phyloP scores from a whole-genome alignment of 305 asterid species.

The Lippia alba region DNA sequence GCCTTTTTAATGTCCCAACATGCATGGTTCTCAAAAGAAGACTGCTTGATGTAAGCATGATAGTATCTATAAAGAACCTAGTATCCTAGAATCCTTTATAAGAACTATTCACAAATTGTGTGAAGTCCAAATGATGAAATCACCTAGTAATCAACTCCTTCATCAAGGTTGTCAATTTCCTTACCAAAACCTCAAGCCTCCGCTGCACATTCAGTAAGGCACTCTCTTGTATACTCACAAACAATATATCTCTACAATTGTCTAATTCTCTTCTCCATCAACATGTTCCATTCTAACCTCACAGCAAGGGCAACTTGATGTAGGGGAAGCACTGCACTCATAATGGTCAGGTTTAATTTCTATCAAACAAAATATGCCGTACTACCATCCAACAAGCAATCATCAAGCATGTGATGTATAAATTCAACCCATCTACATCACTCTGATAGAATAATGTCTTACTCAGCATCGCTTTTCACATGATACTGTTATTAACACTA shows the following conservation, averaged over 20 bases:
- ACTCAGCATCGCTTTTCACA: conserved; percentile 8
- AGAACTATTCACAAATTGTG: background rate
- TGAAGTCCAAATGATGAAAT: conserved; percentile 18
- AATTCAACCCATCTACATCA: background rate
- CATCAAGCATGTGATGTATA: conserved; percentile 1
- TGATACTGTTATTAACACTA: conserved; percentile 10
- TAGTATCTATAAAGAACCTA: background rate
- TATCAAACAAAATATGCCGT: conserved; percentile 6
- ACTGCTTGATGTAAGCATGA: background rate
- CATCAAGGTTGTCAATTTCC: too few relatives aligned
- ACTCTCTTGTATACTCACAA: too few relatives aligned
- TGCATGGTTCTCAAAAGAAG: background rate
- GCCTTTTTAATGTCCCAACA: conserved; percentile 2
- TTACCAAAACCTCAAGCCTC: too few relatives aligned
- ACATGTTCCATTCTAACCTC: too few relatives aligned
- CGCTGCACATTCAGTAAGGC: too few relatives aligned
- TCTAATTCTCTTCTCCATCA: too few relatives aligned
- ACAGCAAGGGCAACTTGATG: too few relatives aligned
- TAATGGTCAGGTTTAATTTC: conserved; percentile 12
- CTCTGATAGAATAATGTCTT: conserved; percentile 3
- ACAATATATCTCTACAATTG: too few relatives aligned
- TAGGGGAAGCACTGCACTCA: background rate
- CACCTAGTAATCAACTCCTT: background rate
- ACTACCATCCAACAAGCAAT: conserved; percentile 20
- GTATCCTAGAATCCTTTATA: conserved; percentile 4